Base-by-base conservation (phyloP, 1,139 yeast species). In the Spathaspora sp. region DNA sequence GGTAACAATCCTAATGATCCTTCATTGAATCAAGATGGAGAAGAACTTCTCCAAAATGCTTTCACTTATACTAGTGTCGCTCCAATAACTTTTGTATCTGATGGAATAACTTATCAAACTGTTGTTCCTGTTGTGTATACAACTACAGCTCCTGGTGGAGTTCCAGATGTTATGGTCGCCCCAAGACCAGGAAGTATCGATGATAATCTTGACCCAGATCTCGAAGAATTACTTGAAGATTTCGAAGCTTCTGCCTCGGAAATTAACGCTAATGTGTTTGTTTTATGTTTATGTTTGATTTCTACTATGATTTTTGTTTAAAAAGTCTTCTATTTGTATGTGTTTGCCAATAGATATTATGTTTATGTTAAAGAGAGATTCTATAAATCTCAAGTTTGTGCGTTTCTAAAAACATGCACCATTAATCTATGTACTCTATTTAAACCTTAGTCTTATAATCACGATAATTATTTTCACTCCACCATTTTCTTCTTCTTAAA, bases 401-500 rank as follows among this genome's bases (percentile, higher is more conserved):
- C 6, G 25, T 8, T 24, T 24, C 7, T 20, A 7, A 20, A 20
- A 20, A 20, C 4, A 20, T 7, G 23, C 23, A 7, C 23, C 23
- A 20, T 20, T 20, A 4, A 20, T 20, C 23, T 20, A 4, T 7
- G 23, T 20, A 7, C 23, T 20, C 7, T 20, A 20, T 20, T 4
- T 20, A 20, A 20, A 20, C n/a, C n/a, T n/a, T n/a, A n/a, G n/a
- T n/a, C n/a, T 34, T 11, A 9, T 34, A 11, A 17, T 34, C 24
- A 34, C 23, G 24, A 34, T 34, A 34, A 34, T 34, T 34, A 34
- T 39, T 26, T n/a, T 45, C 43, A 20, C 27, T 20, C 47, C 47
- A 45, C 39, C 45, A 16, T 41, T 49, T 41, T 42, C 39, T 41
- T 41, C 48, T 56, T 42, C 57, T 53, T 27, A 54, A 51, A 44